Conservation (phyloP, 1,284 basidiomycete species). For the Apiotrichum mycotoxinovorans region DNA sequence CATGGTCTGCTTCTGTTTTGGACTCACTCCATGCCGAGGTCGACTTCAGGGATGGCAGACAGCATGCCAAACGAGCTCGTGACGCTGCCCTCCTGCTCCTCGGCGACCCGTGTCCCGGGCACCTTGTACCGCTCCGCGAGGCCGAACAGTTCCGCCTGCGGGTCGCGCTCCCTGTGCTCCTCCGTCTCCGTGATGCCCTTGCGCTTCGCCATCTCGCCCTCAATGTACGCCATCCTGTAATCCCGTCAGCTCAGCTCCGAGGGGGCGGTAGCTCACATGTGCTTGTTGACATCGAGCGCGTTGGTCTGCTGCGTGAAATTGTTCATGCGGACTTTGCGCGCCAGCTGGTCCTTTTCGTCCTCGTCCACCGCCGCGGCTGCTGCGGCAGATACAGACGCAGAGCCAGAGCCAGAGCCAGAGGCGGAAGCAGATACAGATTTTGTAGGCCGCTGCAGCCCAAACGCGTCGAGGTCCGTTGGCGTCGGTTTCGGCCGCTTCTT, state of each 20-base stretch:
- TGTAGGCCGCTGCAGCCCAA: constrained; percentile 53
- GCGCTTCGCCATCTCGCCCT: constrained; percentile 82
- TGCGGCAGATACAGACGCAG: constrained; percentile 35
- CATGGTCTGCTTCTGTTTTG: too few species aligned
- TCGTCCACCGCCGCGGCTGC: background rate
- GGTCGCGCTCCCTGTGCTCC: constrained; percentile 46
- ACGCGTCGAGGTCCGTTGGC: constrained; percentile 50
- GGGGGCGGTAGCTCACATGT: constrained; percentile 73
- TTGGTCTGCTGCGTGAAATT: constrained; percentile 98
- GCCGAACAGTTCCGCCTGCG: constrained; percentile 72
- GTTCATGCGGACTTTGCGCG: constrained; percentile 70
- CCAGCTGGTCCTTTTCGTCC: constrained; percentile 63
- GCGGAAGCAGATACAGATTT: constrained; percentile 32
- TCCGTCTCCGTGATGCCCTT: constrained; percentile 57
- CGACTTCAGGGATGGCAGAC: constrained; percentile 92
- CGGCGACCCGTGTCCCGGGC: constrained; percentile 30
- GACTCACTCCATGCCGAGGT: constrained; percentile 93
- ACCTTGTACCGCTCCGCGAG: constrained; percentile 64
- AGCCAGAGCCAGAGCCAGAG: too few species aligned
- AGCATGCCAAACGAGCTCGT: constrained; percentile 91
- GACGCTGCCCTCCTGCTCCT: constrained; percentile 79
- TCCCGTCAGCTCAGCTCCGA: too few species aligned
- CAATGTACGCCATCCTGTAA: constrained; percentile 92
- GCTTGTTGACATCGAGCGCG: constrained; percentile 91
- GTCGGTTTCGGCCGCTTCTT: constrained; percentile 60